These are phyloP conservation scores for Podospora conica DNA, from an alignment of 495 filamentous ascomycete genomes.

Conservation along the genomic window DNA sequence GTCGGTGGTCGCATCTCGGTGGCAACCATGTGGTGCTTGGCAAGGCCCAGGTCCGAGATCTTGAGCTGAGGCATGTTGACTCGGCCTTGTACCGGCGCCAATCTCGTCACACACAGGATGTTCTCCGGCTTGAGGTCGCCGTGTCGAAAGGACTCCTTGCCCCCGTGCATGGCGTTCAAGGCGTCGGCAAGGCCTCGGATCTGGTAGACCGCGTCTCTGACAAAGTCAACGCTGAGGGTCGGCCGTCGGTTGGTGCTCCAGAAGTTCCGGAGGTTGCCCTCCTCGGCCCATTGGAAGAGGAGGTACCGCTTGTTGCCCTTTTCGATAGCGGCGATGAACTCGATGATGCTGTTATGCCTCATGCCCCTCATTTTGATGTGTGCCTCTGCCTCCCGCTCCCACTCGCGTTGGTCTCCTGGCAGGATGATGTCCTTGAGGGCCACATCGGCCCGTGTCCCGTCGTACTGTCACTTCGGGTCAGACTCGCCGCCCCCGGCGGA, in stretches of 20 bases:
- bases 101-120: conserved; percentile 14
- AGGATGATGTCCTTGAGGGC: background rate
- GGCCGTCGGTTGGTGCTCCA: conserved; percentile 8
- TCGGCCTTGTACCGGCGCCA: background rate
- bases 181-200: conserved; percentile 16
- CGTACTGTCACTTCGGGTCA: background rate
- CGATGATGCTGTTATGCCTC: conserved; percentile 12
- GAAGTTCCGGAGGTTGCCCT: conserved; percentile 15
- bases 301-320: conserved; percentile 2
- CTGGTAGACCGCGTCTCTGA: conserved; percentile 13
- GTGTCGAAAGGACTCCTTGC: conserved; percentile 14
- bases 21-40: conserved; percentile 17
- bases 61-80: conserved; percentile 12
- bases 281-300: conserved; percentile 19
- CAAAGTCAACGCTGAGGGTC: background rate
- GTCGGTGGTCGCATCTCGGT: conserved; percentile 12
- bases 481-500: background rate
- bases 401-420: background rate
- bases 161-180: conserved; percentile 11
- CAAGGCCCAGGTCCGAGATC: conserved; percentile 26
- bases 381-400: background rate
- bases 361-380: background rate
- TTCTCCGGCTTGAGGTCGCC: conserved; percentile 32
- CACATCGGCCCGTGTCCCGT: background rate
- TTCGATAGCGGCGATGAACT: conserved; percentile 16